Conservation (phyloP, 352 stramenopile species). For the Globisporangium lucens region DNA sequence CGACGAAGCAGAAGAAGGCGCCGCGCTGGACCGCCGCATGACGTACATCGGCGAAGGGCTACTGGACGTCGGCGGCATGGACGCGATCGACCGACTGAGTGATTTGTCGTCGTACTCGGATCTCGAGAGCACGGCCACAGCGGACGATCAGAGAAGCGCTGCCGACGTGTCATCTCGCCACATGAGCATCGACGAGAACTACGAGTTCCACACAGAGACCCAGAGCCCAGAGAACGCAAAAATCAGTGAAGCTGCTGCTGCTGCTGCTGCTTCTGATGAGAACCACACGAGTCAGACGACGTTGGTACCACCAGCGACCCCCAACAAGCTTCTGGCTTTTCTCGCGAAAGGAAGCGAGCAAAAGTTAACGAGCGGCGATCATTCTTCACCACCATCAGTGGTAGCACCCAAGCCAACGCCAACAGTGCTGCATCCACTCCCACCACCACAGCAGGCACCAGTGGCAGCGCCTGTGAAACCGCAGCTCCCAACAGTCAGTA, state of each 20-base stretch:
- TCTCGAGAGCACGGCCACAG: slow-evolving; percentile 15
- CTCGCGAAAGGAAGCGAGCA: slow-evolving; percentile 25
- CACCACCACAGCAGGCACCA: background rate
- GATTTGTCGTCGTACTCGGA: slow-evolving; percentile 34
- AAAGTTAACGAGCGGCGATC: background rate
- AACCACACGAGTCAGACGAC: background rate
- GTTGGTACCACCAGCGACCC: slow-evolving; percentile 3
- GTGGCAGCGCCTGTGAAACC: background rate
- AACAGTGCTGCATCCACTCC: background rate
- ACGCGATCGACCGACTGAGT: slow-evolving; percentile 50
- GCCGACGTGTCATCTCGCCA: slow-evolving; percentile 3
- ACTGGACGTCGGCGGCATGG: slow-evolving; percentile 39
- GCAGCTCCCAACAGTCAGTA: slow-evolving; percentile 1
- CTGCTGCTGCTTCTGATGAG: background rate
- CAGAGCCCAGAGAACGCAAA: background rate
- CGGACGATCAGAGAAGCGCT: background rate
- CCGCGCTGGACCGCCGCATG: slow-evolving; percentile 33
- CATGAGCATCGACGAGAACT: slow-evolving; percentile 10
- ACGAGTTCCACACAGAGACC: background rate
- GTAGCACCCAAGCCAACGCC: background rate
- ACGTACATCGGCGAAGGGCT: slow-evolving; percentile 73
- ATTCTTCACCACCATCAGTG: background rate
- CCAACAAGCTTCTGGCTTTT: slow-evolving; percentile 45
- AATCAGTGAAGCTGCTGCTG: background rate
- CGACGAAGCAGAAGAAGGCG: background rate